Percentiles rank a stretch among this genome's conserved stretches.
Evolutionary conservation across 2,329 filamentous ascomycete genomes (phyloP).

Genomic region (Pseudogymnoascus sp.): DNA sequence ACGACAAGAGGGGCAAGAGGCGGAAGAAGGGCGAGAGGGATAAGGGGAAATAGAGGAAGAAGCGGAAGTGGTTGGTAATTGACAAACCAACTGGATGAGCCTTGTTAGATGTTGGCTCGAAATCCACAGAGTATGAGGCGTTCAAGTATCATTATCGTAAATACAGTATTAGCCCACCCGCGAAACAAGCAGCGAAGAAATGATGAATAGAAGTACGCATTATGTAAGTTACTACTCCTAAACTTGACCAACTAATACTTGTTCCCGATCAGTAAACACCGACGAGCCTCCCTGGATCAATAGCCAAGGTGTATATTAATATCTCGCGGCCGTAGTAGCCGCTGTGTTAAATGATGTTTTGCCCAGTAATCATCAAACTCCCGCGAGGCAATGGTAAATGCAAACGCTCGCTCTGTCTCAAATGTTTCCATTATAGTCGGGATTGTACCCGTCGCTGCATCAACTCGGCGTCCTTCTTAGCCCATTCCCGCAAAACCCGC

Average conservation of each 20-base stretch:
- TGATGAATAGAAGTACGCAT: not conserved
- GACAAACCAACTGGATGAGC: not conserved
- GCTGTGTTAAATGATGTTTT: not conserved
- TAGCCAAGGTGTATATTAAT: not conserved
- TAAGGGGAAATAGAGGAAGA: not conserved
- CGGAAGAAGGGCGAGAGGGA: not conserved
- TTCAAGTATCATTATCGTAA: not conserved
- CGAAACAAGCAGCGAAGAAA: not conserved
- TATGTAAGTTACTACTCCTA: not conserved
- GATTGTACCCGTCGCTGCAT: constrained; percentile 19
- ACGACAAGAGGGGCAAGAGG: not conserved
- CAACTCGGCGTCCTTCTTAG: constrained; percentile 40
- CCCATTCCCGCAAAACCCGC: constrained; percentile 47
- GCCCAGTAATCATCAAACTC: not conserved
- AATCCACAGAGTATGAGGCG: not conserved
- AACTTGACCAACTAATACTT: not conserved
- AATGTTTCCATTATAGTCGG: not conserved
- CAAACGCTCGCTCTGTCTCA: not conserved
- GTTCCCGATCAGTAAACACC: not conserved
- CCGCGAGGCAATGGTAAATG: too few relatives aligned
- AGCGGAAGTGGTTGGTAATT: not conserved
- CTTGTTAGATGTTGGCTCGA: not conserved
- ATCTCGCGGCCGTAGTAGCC: not conserved
- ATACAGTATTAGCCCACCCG: not conserved
- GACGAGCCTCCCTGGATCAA: too few relatives aligned